Conservation (phyloP, 2,329 filamentous ascomycete genomes). For the Xylariales sp. region DNA sequence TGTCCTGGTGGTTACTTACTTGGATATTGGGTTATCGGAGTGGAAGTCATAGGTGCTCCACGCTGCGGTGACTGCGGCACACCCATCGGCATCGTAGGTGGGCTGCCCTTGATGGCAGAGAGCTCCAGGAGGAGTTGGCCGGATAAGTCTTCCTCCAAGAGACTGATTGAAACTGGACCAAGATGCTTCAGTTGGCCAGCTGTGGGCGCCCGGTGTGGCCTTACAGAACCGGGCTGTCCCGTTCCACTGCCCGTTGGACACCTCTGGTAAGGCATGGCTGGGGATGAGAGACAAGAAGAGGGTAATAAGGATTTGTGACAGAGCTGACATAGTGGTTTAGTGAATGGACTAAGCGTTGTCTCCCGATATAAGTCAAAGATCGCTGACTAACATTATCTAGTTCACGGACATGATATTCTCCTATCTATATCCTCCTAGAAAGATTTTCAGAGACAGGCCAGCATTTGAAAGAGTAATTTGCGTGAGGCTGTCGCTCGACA, state of each 20-base stretch:
- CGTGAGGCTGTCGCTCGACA: no score
- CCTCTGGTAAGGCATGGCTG: background rate
- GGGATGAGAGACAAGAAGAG: background rate
- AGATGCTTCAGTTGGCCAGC: conserved; percentile 41
- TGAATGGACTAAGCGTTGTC: no score
- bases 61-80: conserved; percentile 23
- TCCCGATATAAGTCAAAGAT: no score
- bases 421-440: no score
- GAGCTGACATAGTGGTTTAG: no score
- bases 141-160: conserved; percentile 36
- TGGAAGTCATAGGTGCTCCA: conserved; percentile 34
- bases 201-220: background rate
- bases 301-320: no score
- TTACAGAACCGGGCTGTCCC: conserved; percentile 1
- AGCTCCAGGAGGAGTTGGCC: conserved; percentile 37
- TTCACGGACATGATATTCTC: no score
- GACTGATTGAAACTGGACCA: conserved; percentile 44
- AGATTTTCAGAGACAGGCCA: no score
- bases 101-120: conserved; percentile 36
- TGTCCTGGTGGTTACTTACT: conserved; percentile 5
- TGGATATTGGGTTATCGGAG: conserved; percentile 31
- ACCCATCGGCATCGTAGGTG: conserved; percentile 27
- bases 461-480: no score
- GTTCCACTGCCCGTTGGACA: background rate
- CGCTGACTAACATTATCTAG: no score